These are phyloP conservation scores for Saccharomyces hybrid DNA, from an alignment of 1,139 yeast species.

Conservation along the genomic window DNA sequence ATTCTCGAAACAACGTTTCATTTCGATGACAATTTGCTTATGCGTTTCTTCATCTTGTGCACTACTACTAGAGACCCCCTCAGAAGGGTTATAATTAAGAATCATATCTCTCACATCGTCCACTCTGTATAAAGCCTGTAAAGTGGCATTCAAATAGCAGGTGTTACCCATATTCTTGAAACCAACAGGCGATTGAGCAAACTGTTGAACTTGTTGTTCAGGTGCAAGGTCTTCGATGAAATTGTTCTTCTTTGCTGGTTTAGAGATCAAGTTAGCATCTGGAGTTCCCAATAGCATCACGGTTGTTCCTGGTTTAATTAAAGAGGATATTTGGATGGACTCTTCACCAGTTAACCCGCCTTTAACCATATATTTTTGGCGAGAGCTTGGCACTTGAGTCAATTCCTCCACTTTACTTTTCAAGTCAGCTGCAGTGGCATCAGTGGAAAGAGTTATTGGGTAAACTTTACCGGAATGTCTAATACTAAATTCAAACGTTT, in stretches of 20 bases:
- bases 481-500: constrained; percentile 34
- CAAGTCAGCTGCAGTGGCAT: constrained; percentile 57
- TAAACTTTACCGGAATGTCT: constrained; percentile 83
- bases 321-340: constrained; percentile 34
- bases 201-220: constrained; percentile 32
- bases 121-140: constrained; percentile 70
- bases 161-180: constrained; percentile 87
- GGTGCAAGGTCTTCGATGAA: constrained; percentile 65
- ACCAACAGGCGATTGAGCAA: constrained; percentile 65
- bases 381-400: constrained; percentile 76
- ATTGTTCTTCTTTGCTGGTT: constrained; percentile 50
- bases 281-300: constrained; percentile 93
- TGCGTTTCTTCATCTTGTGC: constrained; percentile 31
- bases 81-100: constrained; percentile 17
- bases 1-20: constrained; percentile 35
- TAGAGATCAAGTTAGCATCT: constrained; percentile 54
- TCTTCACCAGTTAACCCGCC: constrained; percentile 74
- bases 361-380: constrained; percentile 85
- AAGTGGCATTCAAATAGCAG: constrained; percentile 84
- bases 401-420: constrained; percentile 63
- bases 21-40: constrained; percentile 33
- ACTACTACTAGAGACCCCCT: constrained; percentile 7
- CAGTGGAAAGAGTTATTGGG: constrained; percentile 53
- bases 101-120: constrained; percentile 31
- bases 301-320: constrained; percentile 55